Evolutionary conservation across 768 basidiomycete genomes (phyloP).

Genomic region (Mycena crocata): DNA sequence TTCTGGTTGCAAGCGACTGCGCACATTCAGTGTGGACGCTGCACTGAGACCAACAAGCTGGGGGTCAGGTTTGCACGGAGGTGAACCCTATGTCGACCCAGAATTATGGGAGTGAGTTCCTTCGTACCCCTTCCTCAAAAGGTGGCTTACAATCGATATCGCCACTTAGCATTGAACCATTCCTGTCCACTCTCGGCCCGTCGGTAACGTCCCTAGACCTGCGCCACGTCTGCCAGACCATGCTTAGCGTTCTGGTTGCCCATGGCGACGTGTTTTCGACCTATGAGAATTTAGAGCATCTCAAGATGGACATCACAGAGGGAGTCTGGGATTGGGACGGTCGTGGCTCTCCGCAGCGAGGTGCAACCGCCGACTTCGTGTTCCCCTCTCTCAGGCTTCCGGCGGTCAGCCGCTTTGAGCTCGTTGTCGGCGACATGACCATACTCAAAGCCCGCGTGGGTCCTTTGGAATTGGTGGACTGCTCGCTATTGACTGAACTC

Average conservation of each 20-base stretch:
- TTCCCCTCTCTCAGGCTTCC: slow-evolving; percentile 35
- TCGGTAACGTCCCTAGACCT: slow-evolving; percentile 28
- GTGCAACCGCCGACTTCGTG: slow-evolving; percentile 20
- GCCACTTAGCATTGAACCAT: slow-evolving; percentile 17
- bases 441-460: slow-evolving; percentile 2
- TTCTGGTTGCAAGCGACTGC: slow-evolving; percentile 6
- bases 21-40: slow-evolving; percentile 23
- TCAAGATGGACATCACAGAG: slow-evolving; percentile 36
- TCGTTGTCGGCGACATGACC: slow-evolving; percentile 34
- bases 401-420: slow-evolving; percentile 31
- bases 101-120: slow-evolving; percentile 22
- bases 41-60: neutral
- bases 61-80: neutral
- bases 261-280: slow-evolving; percentile 13
- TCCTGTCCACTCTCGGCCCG: slow-evolving; percentile 21
- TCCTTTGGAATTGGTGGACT: slow-evolving; percentile 33
- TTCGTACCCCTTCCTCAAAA: neutral
- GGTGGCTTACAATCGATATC: neutral
- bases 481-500: slow-evolving; percentile 25
- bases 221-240: slow-evolving; percentile 18
- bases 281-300: slow-evolving; percentile 22
- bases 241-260: slow-evolving; percentile 9
- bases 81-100: neutral
- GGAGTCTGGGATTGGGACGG: slow-evolving; percentile 38
- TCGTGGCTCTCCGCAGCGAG: slow-evolving; percentile 28